A percentile compares a stretch with the other conserved stretches of the same genome.
Conservation (phyloP, 805 yeast genomes). For the Babjeviella inositovora region DNA sequence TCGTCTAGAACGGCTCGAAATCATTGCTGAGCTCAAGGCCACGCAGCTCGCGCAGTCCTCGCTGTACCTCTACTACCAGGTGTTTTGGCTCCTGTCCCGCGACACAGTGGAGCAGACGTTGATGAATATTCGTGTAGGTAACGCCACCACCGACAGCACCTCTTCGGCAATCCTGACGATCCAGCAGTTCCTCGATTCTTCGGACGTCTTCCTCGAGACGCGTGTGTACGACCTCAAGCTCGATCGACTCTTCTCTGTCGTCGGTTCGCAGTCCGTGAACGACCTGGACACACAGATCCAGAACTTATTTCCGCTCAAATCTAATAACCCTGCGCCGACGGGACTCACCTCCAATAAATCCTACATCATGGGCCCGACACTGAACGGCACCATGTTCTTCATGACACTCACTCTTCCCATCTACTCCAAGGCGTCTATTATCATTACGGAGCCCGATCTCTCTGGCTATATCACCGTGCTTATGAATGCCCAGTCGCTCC, state of each 20-base stretch:
- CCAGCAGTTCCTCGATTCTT: constrained; percentile 47
- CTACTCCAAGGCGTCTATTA: constrained; percentile 55
- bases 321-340: too few species aligned
- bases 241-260: constrained; percentile 20
- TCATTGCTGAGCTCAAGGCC: constrained; percentile 69
- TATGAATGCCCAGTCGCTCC: constrained; percentile 25
- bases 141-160: constrained; percentile 35
- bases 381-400: constrained; percentile 27
- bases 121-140: constrained; percentile 56
- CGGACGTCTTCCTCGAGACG: constrained; percentile 47
- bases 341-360: too few species aligned
- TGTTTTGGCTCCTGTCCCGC: constrained; percentile 44
- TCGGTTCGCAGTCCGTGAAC: too few species aligned
- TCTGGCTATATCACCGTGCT: constrained; percentile 60
- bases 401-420: constrained; percentile 72
- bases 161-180: constrained; percentile 24
- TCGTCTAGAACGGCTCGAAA: constrained; percentile 56
- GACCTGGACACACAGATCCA: too few species aligned
- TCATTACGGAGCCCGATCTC: constrained; percentile 37
- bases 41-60: constrained; percentile 63
- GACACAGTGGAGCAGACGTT: constrained; percentile 47
- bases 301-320: too few species aligned
- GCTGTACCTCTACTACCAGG: constrained; percentile 49
- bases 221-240: constrained; percentile 50
- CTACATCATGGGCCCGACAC: constrained; percentile 54